These are phyloP conservation scores for Echites panduratus DNA, from an alignment of 257 asterid genomes.

Conservation along the genomic window DNA sequence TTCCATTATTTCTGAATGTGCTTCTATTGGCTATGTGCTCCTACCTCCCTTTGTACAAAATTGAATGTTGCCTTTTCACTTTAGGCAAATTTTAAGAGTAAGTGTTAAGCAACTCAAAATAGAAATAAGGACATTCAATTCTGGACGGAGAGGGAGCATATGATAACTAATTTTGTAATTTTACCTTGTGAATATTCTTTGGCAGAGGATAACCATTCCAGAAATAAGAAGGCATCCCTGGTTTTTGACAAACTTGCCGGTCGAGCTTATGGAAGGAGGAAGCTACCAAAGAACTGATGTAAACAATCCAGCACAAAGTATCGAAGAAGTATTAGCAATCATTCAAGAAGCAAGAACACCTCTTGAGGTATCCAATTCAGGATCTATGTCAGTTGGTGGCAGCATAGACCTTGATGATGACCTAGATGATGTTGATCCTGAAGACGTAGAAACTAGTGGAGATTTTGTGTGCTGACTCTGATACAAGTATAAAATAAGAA, in stretches of 20 bases:
- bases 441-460: slow-evolving; percentile 29
- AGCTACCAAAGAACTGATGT: slow-evolving; percentile 28
- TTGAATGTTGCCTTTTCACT: no score
- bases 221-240: slow-evolving; percentile 38
- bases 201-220: slow-evolving; percentile 37
- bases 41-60: no score
- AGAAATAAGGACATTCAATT: no score
- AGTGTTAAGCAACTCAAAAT: no score
- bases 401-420: slow-evolving; percentile 39
- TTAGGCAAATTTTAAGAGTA: no score
- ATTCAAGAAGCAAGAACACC: slow-evolving; percentile 29
- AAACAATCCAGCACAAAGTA: slow-evolving; percentile 34
- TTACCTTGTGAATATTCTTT: neutral
- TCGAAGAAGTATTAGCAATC: slow-evolving; percentile 33
- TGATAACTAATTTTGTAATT: no score
- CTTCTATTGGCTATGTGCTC: no score
- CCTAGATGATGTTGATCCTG: slow-evolving; percentile 30
- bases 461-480: slow-evolving; percentile 29
- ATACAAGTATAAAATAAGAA: no score
- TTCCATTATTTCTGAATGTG: no score
- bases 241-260: slow-evolving; percentile 36
- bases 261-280: slow-evolving; percentile 36
- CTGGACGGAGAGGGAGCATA: no score
- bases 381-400: slow-evolving; percentile 15
- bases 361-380: slow-evolving; percentile 7